phyloP scores from a whole-genome alignment of 805 yeast genomes.

The Metschnikowia peoriensis region DNA sequence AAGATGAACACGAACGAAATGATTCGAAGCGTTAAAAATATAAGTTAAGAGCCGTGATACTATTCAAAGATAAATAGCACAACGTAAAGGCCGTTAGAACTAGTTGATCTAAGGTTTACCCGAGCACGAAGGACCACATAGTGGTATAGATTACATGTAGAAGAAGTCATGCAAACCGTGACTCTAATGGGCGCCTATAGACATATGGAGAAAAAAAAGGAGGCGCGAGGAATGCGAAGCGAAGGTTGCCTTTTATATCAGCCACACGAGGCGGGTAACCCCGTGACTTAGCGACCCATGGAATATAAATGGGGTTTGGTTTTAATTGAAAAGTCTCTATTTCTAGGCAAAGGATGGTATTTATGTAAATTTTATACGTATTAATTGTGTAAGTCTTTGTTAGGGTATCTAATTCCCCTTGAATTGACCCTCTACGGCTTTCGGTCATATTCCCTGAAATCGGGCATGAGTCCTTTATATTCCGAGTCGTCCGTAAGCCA shows the following conservation, averaged over 20 bases:
- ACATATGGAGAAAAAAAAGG: constrained; percentile 36
- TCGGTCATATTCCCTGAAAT: constrained; percentile 57
- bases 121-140: constrained; percentile 77
- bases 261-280: constrained; percentile 23
- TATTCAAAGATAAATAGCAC: constrained; percentile 41
- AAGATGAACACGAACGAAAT: not conserved
- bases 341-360: not conserved
- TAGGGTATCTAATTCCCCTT: not conserved
- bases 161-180: constrained; percentile 53
- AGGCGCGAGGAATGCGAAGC: not conserved
- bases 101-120: constrained; percentile 80
- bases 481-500: constrained; percentile 58
- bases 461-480: constrained; percentile 54
- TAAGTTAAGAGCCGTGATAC: constrained; percentile 78
- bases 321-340: too few species aligned
- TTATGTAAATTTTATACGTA: not conserved
- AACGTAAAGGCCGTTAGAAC: constrained; percentile 59
- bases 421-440: constrained; percentile 18
- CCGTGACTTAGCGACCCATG: not conserved
- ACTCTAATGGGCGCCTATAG: constrained; percentile 85
- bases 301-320: not conserved
- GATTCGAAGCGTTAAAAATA: constrained; percentile 27
- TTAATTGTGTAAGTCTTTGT: not conserved
- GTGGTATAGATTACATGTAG: constrained; percentile 48
- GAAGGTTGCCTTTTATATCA: constrained; percentile 11